Base-by-base conservation (phyloP, 768 basidiomycete genomes). In the Ramaria rubella region DNA sequence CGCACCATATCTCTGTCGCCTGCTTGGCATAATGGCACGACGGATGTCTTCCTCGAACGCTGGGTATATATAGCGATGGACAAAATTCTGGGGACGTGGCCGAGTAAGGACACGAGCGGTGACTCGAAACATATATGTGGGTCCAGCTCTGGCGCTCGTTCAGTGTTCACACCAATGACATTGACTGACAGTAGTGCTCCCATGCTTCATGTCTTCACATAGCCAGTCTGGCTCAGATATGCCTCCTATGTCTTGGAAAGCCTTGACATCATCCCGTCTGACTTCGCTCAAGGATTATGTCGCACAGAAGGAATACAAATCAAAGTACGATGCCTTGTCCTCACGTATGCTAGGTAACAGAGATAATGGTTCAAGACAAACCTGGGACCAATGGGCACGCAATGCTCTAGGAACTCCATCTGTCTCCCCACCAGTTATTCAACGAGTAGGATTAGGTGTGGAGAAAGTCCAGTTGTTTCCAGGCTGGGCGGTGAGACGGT, bases 401-500 rank as follows among this genome's bases (percentile, higher is more conserved):
- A 75, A 82, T 69, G 85, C 78, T 65, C 73, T 82, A 0, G 71
- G 65, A 49, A 68, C 68, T 12, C 65, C 65, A 50, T 61, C 67
- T 17, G 43, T 51, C 48, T 60, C 50, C 58, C 62, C 60, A 59
- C 51, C 62, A 51, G 60, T 62, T 30, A 63, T 63, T 33, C 64
- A 61, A 5, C 45, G 59, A 33, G 54, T 62, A n/a, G 69, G 60
- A 29, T 42, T 65, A 3, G 60, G 61, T 31, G 54, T 64, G 17
- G 83, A 86, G 61, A 73, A 73, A 38, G 63, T 87, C 3, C 73
- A 76, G 17, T 64, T 90, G 23, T 91, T 92, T 69, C 90, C 90
- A 4, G 88, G 90, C 2, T 93, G 89, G 87, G 90, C 89, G 2
- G 77, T 79, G 5, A 73, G 80, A 51, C 70, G 79, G 27, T 82